Evolutionary conservation across 805 yeast species (phyloP).

Genomic region (Candida vartiovaarae): DNA sequence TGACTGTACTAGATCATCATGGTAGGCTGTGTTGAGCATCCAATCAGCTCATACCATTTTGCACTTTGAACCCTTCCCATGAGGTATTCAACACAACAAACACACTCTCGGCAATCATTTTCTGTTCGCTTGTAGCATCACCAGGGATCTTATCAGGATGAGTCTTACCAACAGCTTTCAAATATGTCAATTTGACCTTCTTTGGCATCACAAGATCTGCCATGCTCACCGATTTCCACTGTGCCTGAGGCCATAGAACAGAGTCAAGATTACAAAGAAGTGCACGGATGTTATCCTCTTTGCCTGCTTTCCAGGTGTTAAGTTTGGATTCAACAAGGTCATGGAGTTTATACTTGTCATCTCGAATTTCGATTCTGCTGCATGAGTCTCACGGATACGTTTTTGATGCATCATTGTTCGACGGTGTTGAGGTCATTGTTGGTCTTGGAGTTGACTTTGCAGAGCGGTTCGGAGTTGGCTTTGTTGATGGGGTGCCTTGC

Average conservation of each 20-base stretch:
- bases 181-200: slow-evolving; percentile 77
- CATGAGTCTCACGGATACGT: slow-evolving; percentile 42
- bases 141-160: slow-evolving; percentile 77
- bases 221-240: slow-evolving; percentile 61
- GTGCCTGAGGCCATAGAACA: slow-evolving; percentile 58
- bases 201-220: slow-evolving; percentile 82
- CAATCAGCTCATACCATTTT: slow-evolving; percentile 34
- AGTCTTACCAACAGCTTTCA: slow-evolving; percentile 87
- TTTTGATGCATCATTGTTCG: slow-evolving; percentile 40
- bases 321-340: slow-evolving; percentile 55
- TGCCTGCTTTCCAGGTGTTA: slow-evolving; percentile 61
- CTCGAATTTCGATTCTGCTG: slow-evolving; percentile 41
- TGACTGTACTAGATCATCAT: too few species aligned
- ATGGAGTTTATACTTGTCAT: slow-evolving; percentile 51
- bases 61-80: slow-evolving; percentile 76
- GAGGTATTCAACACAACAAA: slow-evolving; percentile 79
- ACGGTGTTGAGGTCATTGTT: slow-evolving; percentile 6
- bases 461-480: slow-evolving; percentile 1
- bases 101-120: slow-evolving; percentile 81
- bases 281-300: slow-evolving; percentile 75
- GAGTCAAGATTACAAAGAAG: slow-evolving; percentile 61
- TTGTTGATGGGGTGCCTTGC: slow-evolving; percentile 11
- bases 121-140: slow-evolving; percentile 56
- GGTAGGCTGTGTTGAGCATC: too few species aligned
- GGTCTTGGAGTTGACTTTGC: slow-evolving; percentile 4